phyloP scores from a whole-genome alignment of 2,329 filamentous ascomycete genomes.

The Cytospora mali region DNA sequence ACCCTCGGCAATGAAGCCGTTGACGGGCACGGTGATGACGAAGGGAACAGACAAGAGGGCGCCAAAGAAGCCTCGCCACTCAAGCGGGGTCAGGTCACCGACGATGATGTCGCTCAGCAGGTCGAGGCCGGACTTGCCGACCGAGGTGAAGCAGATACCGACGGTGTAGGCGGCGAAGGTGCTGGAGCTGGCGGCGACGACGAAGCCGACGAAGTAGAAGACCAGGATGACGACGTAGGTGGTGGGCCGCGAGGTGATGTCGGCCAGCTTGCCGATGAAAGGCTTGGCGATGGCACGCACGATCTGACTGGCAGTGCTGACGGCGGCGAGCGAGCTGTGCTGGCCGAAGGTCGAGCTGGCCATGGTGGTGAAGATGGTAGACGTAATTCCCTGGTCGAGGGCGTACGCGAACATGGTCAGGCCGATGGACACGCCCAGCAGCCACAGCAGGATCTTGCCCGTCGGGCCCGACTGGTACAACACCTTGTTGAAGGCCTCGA shows the following conservation, averaged over 20 bases:
- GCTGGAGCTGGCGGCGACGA: constrained; percentile 39
- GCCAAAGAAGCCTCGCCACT: constrained; percentile 43
- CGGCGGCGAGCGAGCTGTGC: constrained; percentile 39
- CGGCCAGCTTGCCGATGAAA: constrained; percentile 42
- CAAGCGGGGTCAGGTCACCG: constrained; percentile 40
- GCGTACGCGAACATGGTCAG: constrained; percentile 42
- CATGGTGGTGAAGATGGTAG: constrained; percentile 37
- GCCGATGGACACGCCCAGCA: constrained; percentile 41
- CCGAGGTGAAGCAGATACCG: constrained; percentile 41
- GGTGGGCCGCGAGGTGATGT: constrained; percentile 43
- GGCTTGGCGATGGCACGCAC: constrained; percentile 44
- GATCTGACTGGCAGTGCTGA: constrained; percentile 40
- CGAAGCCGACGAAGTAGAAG: constrained; percentile 42
- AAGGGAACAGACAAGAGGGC: constrained; percentile 35
- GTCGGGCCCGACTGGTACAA: constrained; percentile 42
- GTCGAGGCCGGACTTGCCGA: constrained; percentile 43
- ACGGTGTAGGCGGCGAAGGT: constrained; percentile 40
- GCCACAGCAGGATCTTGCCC: constrained; percentile 41
- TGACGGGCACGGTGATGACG: constrained; percentile 43
- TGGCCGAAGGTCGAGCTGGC: constrained; percentile 39
- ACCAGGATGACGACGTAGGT: constrained; percentile 44
- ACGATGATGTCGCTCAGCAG: constrained; percentile 43
- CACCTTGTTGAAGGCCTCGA: constrained; percentile 45
- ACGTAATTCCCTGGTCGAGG: constrained; percentile 43
- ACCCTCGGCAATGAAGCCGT: constrained; percentile 44